Base-by-base conservation (phyloP, 1,284 basidiomycete species). In the Pterula multifida region DNA sequence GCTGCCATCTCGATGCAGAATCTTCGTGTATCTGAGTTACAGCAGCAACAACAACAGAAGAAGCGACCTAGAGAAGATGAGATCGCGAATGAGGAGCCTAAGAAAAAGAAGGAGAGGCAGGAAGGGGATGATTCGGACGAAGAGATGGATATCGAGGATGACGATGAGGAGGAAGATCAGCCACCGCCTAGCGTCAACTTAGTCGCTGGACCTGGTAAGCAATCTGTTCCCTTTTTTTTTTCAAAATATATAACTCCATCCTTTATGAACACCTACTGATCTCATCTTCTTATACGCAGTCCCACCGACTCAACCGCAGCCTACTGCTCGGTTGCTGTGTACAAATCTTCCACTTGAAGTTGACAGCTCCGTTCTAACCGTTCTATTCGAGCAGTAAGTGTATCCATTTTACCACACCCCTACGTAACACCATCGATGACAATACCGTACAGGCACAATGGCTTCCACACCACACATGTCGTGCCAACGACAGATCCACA, bases 321-420 rank as follows among this genome's bases (percentile, higher is more conserved):
- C 77, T 26, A 80, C 83, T n/a, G 66, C 78, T 22, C 73, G 78
- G 47, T 64, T 89, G 50, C 65, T 85, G 52, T 89, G 85, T 67
- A 81, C 81, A 53, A 89, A 89, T 63, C 68, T 90, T 26, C 87
- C 87, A 1, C 77, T 81, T 61, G 87, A 90, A 62, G 83, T 90
- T 25, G 86, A 85, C 21, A 80, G 87, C 57, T 81, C 84, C 53
- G 81, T 88, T 36, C 72, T 91, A 23, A 77, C 79, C 3, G 82
- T 89, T n/a, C 67, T 92, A 17, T 91, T 92, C 68, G 85, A 90
- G 67, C 87, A 90, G 89, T 90, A 60, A 51, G 88, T 76, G 1
- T 28, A 46, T 44, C 26, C 47, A 15, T 32, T 15, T 32, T 15
- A 6, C 6, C 28, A 32, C 28, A 15, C 28, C 6, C 28, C 15